Evolutionary conservation across 2,329 filamentous ascomycete genomes (phyloP), one percentile per base, ranked within the genome.

Genomic region (Paramyrothecium roridum): DNA sequence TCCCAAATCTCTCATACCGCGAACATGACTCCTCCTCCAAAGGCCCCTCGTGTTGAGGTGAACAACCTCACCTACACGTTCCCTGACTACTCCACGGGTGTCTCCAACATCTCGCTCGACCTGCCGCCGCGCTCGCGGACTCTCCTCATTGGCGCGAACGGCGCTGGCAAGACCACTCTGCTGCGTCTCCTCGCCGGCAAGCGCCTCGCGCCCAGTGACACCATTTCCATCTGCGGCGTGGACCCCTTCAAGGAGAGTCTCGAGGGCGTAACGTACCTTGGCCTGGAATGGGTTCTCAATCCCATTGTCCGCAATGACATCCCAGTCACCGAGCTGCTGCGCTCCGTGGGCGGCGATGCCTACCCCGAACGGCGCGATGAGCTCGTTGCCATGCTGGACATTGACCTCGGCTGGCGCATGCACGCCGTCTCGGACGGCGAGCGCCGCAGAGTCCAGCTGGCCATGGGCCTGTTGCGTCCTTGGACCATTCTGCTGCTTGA

Each of bases 241-340:
- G 95, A 99, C 73, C 95, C 95, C 10, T 99, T 99, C 83, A 89
- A 91, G 71, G 83, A 92, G 37, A 86, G 88, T 12, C 85, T 97
- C 26, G 90, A 96, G 74, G 95, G 95, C 59, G 93, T 99, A 33
- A 98, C 93, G 21, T 99, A 99, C 73, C 88, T 99, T 8, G 95
- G 95, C 1, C 85, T 97, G 1, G 95, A 99, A 79, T 99, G 95
- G 95, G 95, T 98, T 3, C 83, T 99, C 11, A 98, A 98, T 78
- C 91, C 90, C 50, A 96, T 98, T 65, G 95, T 98, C 50, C 89
- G 93, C 52, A 96, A 89, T 30, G 95, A 99, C 73, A 96, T 99
- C 63, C 91, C 91, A 56, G 93, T 99, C 3, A 83, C 82, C 3
- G 93, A 96, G 61, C 84, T 99, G 7, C 85, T 99, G 23, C 78